Conservation (phyloP, 2,329 filamentous ascomycete genomes). For the Zopfia rhizophila region DNA sequence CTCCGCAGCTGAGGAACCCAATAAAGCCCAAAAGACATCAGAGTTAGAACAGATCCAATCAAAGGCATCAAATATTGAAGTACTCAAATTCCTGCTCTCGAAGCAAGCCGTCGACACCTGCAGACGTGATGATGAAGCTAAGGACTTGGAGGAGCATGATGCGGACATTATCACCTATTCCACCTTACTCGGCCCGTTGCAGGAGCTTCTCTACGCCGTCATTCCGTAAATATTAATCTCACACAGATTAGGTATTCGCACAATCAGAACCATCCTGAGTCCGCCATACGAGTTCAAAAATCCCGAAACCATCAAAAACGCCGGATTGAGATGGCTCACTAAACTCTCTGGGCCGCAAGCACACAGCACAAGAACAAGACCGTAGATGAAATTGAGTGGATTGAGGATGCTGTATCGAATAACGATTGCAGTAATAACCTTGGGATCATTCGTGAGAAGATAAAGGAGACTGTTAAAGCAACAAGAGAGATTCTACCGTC, state of each 20-base stretch:
- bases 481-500: conserved; percentile 44
- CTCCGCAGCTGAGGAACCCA: too few species aligned
- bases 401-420: conserved; percentile 44
- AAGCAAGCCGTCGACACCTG: conserved; percentile 38
- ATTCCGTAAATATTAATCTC: conserved; percentile 58
- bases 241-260: conserved; percentile 56
- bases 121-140: conserved; percentile 46
- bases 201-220: conserved; percentile 58
- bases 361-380: conserved; percentile 61
- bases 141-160: conserved; percentile 35
- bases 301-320: conserved; percentile 46
- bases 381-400: conserved; percentile 50
- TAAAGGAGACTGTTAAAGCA: conserved; percentile 36
- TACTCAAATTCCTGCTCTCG: conserved; percentile 47
- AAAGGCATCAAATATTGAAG: conserved; percentile 28
- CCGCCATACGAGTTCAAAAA: conserved; percentile 53
- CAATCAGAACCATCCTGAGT: conserved; percentile 58
- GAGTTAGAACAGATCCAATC: too few species aligned
- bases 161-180: conserved; percentile 44
- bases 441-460: conserved; percentile 44
- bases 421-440: conserved; percentile 44
- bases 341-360: conserved; percentile 54
- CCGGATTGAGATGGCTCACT: conserved; percentile 49
- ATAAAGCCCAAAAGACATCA: too few species aligned
- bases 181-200: conserved; percentile 51